Percentiles rank a stretch among this genome's conserved stretches.
Conservation (phyloP, 345 rosid genomes). For the Brassica incana region DNA sequence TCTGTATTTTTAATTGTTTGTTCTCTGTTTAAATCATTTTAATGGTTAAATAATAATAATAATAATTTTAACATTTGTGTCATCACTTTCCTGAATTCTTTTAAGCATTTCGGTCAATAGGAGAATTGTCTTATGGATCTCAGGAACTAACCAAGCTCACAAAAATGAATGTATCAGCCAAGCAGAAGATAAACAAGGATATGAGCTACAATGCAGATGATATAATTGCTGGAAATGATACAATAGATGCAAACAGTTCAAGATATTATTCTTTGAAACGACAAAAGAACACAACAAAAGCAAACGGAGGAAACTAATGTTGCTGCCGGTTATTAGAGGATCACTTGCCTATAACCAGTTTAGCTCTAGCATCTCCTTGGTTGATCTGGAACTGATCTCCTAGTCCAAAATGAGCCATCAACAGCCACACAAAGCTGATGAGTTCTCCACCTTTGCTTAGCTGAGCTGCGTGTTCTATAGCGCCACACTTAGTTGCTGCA, state of each 20-base stretch:
- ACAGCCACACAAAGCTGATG: slow-evolving; percentile 43
- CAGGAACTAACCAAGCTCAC: slow-evolving; percentile 1
- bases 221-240: not conserved
- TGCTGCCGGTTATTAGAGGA: not conserved
- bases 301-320: not conserved
- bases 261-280: not conserved
- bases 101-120: not conserved
- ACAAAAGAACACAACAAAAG: not conserved
- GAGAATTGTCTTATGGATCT: not conserved
- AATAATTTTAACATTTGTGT: not conserved
- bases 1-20: not conserved
- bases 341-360: slow-evolving; percentile 51
- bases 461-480: slow-evolving; percentile 54
- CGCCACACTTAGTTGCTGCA: slow-evolving; percentile 41
- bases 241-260: slow-evolving; percentile 7
- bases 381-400: slow-evolving; percentile 59
- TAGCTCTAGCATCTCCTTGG: slow-evolving; percentile 57
- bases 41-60: not conserved
- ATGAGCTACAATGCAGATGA: not conserved
- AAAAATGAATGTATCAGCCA: slow-evolving; percentile 4
- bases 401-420: slow-evolving; percentile 78
- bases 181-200: not conserved
- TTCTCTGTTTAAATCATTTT: not conserved
- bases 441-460: slow-evolving; percentile 45
- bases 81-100: not conserved